These are phyloP conservation scores for Immersiella caudata DNA, from an alignment of 495 filamentous ascomycete genomes.

Conservation along the genomic window DNA sequence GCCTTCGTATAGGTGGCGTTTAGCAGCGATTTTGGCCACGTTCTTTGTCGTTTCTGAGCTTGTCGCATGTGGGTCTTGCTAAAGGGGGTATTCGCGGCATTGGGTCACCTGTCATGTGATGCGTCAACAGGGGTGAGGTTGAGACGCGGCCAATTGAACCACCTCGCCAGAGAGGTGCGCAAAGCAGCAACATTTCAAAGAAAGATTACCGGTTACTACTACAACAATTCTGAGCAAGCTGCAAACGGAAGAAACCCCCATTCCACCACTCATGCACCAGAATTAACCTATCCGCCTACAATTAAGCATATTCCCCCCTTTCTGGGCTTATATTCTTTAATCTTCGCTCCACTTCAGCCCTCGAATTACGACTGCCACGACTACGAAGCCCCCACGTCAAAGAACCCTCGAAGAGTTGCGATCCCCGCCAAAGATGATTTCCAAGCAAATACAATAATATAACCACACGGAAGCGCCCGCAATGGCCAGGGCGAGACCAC, in stretches of 20 bases:
- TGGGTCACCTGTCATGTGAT: not conserved
- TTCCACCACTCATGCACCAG: not conserved
- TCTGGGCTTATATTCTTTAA: slow-evolving; percentile 6
- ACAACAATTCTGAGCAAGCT: not conserved
- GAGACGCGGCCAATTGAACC: not conserved
- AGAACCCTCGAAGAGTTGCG: not conserved
- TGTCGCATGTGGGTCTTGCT: not conserved
- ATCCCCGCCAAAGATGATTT: slow-evolving; percentile 37
- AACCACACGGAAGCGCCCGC: slow-evolving; percentile 19
- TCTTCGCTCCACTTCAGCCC: not conserved
- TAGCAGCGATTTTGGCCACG: not conserved
- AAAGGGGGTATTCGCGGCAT: not conserved
- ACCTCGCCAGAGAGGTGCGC: not conserved
- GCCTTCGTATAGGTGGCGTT: not conserved
- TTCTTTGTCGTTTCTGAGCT: not conserved
- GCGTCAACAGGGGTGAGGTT: not conserved
- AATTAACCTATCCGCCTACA: no score
- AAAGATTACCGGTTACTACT: not conserved
- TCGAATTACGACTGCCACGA: not conserved
- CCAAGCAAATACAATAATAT: slow-evolving; percentile 22
- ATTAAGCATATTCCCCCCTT: not conserved
- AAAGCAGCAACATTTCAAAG: not conserved
- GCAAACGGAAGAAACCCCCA: not conserved
- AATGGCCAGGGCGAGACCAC: slow-evolving; percentile 50
- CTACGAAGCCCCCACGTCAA: not conserved